Base-by-base conservation (phyloP, 179 eudicot genomes). In the Sideroxylon spinosum region DNA sequence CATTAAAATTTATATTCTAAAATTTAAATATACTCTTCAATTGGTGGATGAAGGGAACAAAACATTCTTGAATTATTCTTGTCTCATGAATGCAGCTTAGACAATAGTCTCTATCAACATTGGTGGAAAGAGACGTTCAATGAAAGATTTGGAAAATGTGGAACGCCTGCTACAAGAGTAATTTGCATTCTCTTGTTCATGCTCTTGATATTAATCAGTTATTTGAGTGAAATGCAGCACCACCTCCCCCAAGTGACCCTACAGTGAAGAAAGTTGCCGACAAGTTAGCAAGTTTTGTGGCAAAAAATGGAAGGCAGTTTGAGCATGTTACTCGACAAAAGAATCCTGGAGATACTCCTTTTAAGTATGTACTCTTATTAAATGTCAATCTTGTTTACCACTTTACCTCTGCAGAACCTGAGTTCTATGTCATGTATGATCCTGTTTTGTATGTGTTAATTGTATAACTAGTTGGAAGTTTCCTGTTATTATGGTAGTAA, bases 171-270 rank as follows among this genome's bases (percentile, higher is more conserved):
- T 91, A 84, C 93, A 89, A 91, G 93, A 91, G 91, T 95, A 89
- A 79, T 95, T 90, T 88, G 85, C 86, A 88, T 95, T 91, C 87
- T 77, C 86, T 88, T 89, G 91, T 92, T 91, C 93, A 95, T 91
- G 94, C 95, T 87, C 92, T 88, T 78, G 97, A 89, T 96, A 84
- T 96, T 96, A 94, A 96, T 88, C 88, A 84, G 94, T 93, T 90
- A 89, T 96, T 92, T 96, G 91, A 96, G 99, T 96, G 94, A 92
- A 85, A 92, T 96, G 99, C 99, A 96, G 98, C 96, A 88, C 97
- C 97, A 64, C 88, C 88, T 84, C 80, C 91, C 70, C 98, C 99
- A 81, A 96, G 93, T 86, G 98, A 96, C 83, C 89, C 90, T 83
- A 85, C 89, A 83, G 96, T 96, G 91, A 96, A 90, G 94, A 91